Evolutionary conservation across 163 green algal species (phyloP), one percentile per base, ranked within the genome.

Genomic region (Smithsoniella earleae): DNA sequence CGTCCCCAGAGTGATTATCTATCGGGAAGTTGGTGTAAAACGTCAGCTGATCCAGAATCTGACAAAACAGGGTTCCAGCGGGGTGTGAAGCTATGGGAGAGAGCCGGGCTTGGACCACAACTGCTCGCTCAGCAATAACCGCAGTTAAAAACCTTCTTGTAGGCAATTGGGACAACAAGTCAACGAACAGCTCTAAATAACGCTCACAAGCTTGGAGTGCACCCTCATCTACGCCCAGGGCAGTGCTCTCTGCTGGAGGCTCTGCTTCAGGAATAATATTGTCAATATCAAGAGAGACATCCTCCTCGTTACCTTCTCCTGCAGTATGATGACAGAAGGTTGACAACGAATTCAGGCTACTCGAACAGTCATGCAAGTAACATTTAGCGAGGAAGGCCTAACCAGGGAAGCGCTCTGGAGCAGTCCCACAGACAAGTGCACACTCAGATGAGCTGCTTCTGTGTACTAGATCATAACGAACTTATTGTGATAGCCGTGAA

Each of bases 21-120:
- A 99, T 90, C 55, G 91, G 88, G 82, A 98, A 98, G 43, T 76
- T 52, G 46, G 88, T 78, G 84, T 96, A 97, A 81, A 93, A 94
- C 22, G 77, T 66, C 33, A 96, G 75, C 73, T 95, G 79, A 79
- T 96, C 90, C 34, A 96, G 77, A 66, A 97, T 84, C 85, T 96
- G 92, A 16, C 55, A 34, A 77, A 94, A 95, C 66, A 92, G 84
- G 44, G 58, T 73, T 45, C 73, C 75, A n/a, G n/a, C 54, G 34
- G 75, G 58, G 36, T 55, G 73, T 3, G 1, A 36, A 6, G 43
- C 66, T 3, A 77, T 16, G 0, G 34, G 1, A 22, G 34, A 36
- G 6, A 27, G 63, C 66, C 43, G 69, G 74, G 81, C 78, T 38
- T 84, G 73, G 40, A 86, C 10, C 45, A 34, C 73, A 86, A 88